A percentile compares a stretch with the other conserved stretches of the same genome.
phyloP scores from a whole-genome alignment of 2,329 filamentous ascomycete genomes.

The Talaromyces sp. region DNA sequence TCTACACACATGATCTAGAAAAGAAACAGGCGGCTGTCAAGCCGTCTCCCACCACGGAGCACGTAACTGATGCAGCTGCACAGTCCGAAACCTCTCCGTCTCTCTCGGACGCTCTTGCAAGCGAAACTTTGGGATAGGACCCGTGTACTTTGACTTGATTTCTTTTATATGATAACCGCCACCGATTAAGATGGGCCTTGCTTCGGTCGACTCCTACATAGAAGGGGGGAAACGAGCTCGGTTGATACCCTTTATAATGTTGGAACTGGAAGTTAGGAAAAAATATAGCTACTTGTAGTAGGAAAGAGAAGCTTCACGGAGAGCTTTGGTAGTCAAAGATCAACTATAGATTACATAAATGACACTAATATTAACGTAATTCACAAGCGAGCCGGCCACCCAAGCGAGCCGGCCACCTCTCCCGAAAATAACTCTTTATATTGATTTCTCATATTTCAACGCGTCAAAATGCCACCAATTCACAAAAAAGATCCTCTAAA shows the following conservation, averaged over 20 bases:
- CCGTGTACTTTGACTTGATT: not conserved
- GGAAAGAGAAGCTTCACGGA: not conserved
- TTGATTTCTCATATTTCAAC: no score
- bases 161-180: not conserved
- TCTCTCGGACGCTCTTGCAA: conserved; percentile 10
- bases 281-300: not conserved
- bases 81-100: conserved; percentile 10
- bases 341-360: not conserved
- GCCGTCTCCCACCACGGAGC: conserved; percentile 23
- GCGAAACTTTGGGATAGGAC: conserved; percentile 12
- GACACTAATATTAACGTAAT: not conserved
- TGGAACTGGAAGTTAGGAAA: not conserved
- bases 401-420: no score
- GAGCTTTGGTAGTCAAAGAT: no score
- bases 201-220: not conserved
- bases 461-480: no score
- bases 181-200: not conserved
- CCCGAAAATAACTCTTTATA: no score
- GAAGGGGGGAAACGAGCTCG: not conserved
- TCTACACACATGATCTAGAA: conserved; percentile 29
- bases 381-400: no score
- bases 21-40: conserved; percentile 29
- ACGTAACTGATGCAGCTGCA: conserved; percentile 12
- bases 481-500: no score
- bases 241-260: conserved; percentile 10